phyloP scores from a whole-genome alignment of 768 basidiomycete species.

The Boletus rubescentipes region DNA sequence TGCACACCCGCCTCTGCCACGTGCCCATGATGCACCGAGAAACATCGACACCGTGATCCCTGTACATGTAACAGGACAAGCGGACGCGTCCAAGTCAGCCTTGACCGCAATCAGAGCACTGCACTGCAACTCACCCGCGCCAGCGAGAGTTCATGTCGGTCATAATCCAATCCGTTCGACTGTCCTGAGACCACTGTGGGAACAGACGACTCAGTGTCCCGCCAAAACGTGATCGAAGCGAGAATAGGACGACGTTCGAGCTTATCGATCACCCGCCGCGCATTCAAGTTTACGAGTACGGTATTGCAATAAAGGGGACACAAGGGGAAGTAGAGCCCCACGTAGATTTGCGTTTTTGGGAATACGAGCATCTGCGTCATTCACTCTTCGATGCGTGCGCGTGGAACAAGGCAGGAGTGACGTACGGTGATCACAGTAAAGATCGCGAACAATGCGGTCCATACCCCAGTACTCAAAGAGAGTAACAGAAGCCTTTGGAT shows the following conservation, averaged over 20 bases:
- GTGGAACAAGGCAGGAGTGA: neutral
- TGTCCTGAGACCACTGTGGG: neutral
- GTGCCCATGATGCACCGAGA: neutral
- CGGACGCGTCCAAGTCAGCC: too few relatives aligned
- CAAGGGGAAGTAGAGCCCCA: conserved; percentile 27
- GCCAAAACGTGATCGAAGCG: conserved; percentile 5
- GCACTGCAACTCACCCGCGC: neutral
- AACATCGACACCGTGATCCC: conserved; percentile 2
- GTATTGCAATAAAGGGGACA: conserved; percentile 34
- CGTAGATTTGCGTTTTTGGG: conserved; percentile 18
- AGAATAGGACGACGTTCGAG: conserved; percentile 5
- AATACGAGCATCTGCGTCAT: conserved; percentile 10
- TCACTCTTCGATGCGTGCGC: neutral
- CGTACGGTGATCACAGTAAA: conserved; percentile 14
- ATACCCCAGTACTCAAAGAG: conserved; percentile 15
- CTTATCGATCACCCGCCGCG: conserved; percentile 20
- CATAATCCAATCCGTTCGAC: neutral
- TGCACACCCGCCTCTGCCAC: conserved; percentile 14
- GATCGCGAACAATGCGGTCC: conserved; percentile 18
- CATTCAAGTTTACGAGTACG: conserved; percentile 33
- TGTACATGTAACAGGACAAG: neutral
- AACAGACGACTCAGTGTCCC: neutral
- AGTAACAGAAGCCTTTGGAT: conserved; percentile 15
- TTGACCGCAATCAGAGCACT: neutral
- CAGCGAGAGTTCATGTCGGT: neutral